Base-by-base conservation (phyloP, 805 yeast species). In the Aciculoconidium aculeatum region DNA sequence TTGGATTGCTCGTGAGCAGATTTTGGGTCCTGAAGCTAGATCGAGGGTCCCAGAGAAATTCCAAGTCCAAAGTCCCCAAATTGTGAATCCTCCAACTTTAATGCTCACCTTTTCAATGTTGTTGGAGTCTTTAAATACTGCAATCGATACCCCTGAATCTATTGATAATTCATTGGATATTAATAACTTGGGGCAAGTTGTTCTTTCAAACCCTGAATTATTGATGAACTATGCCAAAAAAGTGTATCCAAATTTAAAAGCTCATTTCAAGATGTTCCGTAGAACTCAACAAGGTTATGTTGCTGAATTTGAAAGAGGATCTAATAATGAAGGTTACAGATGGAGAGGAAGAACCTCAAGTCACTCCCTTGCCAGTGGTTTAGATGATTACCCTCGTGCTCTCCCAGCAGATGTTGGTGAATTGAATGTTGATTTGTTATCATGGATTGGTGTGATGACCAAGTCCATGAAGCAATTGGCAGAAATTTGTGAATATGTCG, bases 1-100 rank as follows among this genome's bases (percentile, higher is more conserved):
- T 0, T 92, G 97, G 96, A 82, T 92, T 42, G 96, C 95, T 2
- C 71, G 98, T 38, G 98, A 92, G 52, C 94, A 86, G 45, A 90
- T 92, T 17, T 64, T 92, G 25, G 98, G 98, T 1, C 78, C 77
- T 5, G 97, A 92, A 52, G 87, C 90, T 21, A 72, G 97, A 49
- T 70, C 81, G 25, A 77, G 81, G 46, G 97, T 92, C 4, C 97
- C 97, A 0, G 61, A 51, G 6, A 84, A 81, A 39, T 90, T 90
- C 51, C 80, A 72, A 42, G 80, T 76, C 7, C 98, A 92, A 57
- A 82, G 81, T 51, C 94, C 95, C 3, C 72, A 78, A 35, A 80
- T 84, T 47, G 96, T 96, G 6, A 92, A 90, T 44, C 98, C 98
- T 1, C 98, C 98, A 11, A 92, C 97, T 0, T 55, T 92, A 45